A percentile compares a stretch with the other conserved stretches of the same genome.
Conservation (phyloP, 1,139 yeast species). For the Starmera stellimalicola region DNA sequence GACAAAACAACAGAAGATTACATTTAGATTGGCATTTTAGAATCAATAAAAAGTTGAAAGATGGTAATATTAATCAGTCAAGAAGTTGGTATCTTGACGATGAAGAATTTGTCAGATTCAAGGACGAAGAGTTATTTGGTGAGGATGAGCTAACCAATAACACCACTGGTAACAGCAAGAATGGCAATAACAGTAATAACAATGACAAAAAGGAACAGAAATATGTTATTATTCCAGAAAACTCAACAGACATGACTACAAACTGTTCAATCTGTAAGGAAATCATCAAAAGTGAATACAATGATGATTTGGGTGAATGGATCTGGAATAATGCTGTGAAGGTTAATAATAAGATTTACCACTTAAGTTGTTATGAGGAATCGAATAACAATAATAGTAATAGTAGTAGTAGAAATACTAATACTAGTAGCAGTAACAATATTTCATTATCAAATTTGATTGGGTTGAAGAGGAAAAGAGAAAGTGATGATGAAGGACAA, state of each 20-base stretch:
- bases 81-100: conserved; percentile 79
- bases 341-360: conserved; percentile 66
- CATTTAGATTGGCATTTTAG: conserved; percentile 98
- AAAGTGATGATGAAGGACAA: conserved; percentile 2
- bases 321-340: conserved; percentile 78
- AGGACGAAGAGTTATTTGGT: conserved; percentile 49
- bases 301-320: conserved; percentile 93
- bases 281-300: conserved; percentile 66
- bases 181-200: conserved; percentile 7
- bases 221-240: conserved; percentile 64
- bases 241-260: conserved; percentile 55
- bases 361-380: conserved; percentile 74
- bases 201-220: conserved; percentile 19
- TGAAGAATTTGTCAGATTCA: conserved; percentile 65
- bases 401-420: background rate
- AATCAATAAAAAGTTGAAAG: conserved; percentile 70
- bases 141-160: conserved; percentile 15
- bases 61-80: conserved; percentile 44
- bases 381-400: conserved; percentile 30
- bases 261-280: conserved; percentile 88
- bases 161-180: conserved; percentile 6
- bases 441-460: conserved; percentile 1
- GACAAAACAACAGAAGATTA: conserved; percentile 41
- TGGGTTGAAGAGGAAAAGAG: conserved; percentile 11
- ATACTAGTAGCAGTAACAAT: background rate